Conservation (phyloP, 768 basidiomycete genomes). For the Mycena amicta region DNA sequence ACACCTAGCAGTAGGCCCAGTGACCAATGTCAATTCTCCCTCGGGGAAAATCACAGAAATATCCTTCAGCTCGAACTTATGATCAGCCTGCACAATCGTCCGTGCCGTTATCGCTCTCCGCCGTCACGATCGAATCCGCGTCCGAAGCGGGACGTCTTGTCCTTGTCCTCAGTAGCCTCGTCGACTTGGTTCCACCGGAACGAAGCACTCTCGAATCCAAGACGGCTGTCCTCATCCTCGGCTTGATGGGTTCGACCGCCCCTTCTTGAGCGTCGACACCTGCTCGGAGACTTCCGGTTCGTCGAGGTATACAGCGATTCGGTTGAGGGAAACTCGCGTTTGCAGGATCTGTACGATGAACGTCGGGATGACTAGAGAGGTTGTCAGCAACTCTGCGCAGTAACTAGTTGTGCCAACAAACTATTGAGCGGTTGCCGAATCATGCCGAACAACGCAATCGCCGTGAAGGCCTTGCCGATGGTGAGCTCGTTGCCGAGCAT, state of each 20-base stretch:
- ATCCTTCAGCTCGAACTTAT: constrained; percentile 68
- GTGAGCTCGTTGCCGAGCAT: constrained; percentile 74
- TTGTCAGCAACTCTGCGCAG: neutral
- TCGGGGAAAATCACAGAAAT: constrained; percentile 73
- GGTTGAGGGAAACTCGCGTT: constrained; percentile 64
- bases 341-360: constrained; percentile 81
- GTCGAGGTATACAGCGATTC: constrained; percentile 67
- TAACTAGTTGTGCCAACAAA: neutral
- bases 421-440: constrained; percentile 43
- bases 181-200: constrained; percentile 65
- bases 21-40: constrained; percentile 69
- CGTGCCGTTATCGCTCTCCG: constrained; percentile 22
- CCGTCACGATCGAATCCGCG: constrained; percentile 13
- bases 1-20: constrained; percentile 68
- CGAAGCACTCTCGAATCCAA: constrained; percentile 61
- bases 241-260: constrained; percentile 27
- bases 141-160: constrained; percentile 20
- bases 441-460: constrained; percentile 87
- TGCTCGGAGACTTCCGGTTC: constrained; percentile 73
- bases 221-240: constrained; percentile 37
- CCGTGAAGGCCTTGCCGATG: constrained; percentile 83
- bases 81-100: constrained; percentile 36
- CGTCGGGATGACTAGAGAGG: constrained; percentile 57
- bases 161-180: constrained; percentile 12
- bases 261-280: constrained; percentile 65